Evolutionary conservation across 2,329 filamentous ascomycete species (phyloP).

Genomic region (Cyphellophora europaea): DNA sequence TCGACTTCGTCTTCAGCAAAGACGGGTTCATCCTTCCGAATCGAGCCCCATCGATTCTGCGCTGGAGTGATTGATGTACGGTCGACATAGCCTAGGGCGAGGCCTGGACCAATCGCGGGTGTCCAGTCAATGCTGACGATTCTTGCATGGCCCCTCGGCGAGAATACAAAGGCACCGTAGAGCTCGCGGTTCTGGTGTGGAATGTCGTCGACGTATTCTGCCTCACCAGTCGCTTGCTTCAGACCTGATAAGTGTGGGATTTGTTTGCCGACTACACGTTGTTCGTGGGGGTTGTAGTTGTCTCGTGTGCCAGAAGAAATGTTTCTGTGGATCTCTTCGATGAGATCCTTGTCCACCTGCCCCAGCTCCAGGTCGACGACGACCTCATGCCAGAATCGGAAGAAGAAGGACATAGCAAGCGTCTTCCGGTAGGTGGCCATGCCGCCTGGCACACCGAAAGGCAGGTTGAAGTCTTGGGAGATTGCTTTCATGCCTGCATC

Average conservation of each 20-base stretch:
- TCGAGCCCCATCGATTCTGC: slow-evolving; percentile 75
- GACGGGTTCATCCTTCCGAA: slow-evolving; percentile 65
- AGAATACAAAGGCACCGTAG: slow-evolving; percentile 70
- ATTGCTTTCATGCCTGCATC: slow-evolving; percentile 73
- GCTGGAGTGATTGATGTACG: slow-evolving; percentile 63
- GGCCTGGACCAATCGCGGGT: slow-evolving; percentile 63
- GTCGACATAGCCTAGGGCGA: slow-evolving; percentile 69
- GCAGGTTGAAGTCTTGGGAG: slow-evolving; percentile 69
- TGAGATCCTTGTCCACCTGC: slow-evolving; percentile 57
- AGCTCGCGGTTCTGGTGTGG: slow-evolving; percentile 70
- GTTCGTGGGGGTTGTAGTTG: slow-evolving; percentile 57
- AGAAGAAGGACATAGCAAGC: slow-evolving; percentile 76
- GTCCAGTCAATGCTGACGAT: slow-evolving; percentile 64
- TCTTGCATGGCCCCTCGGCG: slow-evolving; percentile 71
- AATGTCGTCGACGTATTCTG: slow-evolving; percentile 84
- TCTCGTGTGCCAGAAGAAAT: slow-evolving; percentile 72
- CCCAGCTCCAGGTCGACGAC: slow-evolving; percentile 48
- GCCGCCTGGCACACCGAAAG: slow-evolving; percentile 74
- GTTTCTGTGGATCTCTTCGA: slow-evolving; percentile 66
- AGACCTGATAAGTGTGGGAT: slow-evolving; percentile 71
- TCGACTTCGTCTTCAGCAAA: slow-evolving; percentile 75
- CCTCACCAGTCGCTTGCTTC: slow-evolving; percentile 80
- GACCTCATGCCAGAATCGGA: slow-evolving; percentile 83
- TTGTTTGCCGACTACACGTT: slow-evolving; percentile 70
- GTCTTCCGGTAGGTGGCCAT: slow-evolving; percentile 86